These are phyloP conservation scores for Flaveria trinervia DNA, from an alignment of 129 eudicot species.

Conservation along the genomic window DNA sequence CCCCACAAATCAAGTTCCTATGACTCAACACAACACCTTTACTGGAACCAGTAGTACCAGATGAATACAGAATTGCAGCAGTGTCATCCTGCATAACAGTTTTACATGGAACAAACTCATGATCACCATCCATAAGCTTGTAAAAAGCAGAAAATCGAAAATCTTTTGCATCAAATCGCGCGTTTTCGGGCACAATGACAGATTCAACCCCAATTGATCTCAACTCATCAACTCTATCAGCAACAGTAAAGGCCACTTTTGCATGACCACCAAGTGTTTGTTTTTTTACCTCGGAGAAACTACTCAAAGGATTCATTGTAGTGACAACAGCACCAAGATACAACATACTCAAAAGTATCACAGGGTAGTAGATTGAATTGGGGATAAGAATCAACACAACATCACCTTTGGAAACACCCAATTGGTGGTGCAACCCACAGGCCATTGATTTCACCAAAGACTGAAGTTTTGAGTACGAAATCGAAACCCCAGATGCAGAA, in stretches of 20 bases:
- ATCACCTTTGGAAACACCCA: conserved; percentile 77
- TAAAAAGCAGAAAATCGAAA: conserved; percentile 26
- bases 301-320: conserved; percentile 78
- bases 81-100: conserved; percentile 59
- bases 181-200: conserved; percentile 50
- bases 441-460: conserved; percentile 60
- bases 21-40: conserved; percentile 84
- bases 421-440: conserved; percentile 51
- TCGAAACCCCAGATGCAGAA: conserved; percentile 57
- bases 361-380: conserved; percentile 65
- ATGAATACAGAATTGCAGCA: conserved; percentile 85
- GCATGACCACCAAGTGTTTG: conserved; percentile 53
- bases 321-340: conserved; percentile 70
- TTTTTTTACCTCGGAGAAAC: conserved; percentile 57
- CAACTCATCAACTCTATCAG: conserved; percentile 40
- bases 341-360: conserved; percentile 57
- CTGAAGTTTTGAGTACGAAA: conserved; percentile 51
- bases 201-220: conserved; percentile 42
- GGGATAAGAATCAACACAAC: conserved; percentile 64
- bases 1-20: conserved; percentile 67
- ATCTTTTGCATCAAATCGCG: conserved; percentile 3
- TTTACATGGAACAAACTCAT: conserved; percentile 37
- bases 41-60: conserved; percentile 81
- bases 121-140: conserved; percentile 45
- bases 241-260: conserved; percentile 43